Conservation (phyloP, 1,284 basidiomycete genomes). For the Paramarasmius palmivorus region DNA sequence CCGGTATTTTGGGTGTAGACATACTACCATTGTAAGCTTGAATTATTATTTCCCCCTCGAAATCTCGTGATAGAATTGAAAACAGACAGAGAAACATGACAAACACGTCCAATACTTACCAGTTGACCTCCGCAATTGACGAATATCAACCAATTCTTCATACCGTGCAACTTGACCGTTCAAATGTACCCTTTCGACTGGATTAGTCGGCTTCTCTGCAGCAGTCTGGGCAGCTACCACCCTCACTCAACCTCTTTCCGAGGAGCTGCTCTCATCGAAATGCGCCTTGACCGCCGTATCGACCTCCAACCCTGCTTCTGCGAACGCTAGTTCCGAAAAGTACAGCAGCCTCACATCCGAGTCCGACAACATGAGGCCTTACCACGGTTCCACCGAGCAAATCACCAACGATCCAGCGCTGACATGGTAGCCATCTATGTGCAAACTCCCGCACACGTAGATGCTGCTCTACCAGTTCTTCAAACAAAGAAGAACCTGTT, state of each 20-base stretch:
- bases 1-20: too few species aligned
- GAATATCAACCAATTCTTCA: too few species aligned
- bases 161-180: too few species aligned
- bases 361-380: conserved; percentile 27
- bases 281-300: conserved; percentile 27
- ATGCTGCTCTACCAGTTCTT: conserved; percentile 29
- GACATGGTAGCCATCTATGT: conserved; percentile 36
- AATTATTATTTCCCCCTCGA: too few species aligned
- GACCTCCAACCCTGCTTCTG: conserved; percentile 27
- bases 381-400: conserved; percentile 25
- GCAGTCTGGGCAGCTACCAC: not conserved
- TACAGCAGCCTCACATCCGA: conserved; percentile 20
- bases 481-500: conserved; percentile 36
- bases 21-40: too few species aligned
- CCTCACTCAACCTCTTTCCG: not conserved
- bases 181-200: conserved; percentile 7
- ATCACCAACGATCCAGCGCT: conserved; percentile 33
- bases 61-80: too few species aligned
- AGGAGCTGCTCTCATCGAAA: not conserved
- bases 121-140: too few species aligned
- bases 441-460: conserved; percentile 27
- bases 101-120: too few species aligned
- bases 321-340: conserved; percentile 24
- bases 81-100: too few species aligned
- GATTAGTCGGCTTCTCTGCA: conserved; percentile 3